Evolutionary conservation across 1,284 basidiomycete species (phyloP), one percentile per base, ranked within the genome.

Genomic region (Albatrellus sp.): DNA sequence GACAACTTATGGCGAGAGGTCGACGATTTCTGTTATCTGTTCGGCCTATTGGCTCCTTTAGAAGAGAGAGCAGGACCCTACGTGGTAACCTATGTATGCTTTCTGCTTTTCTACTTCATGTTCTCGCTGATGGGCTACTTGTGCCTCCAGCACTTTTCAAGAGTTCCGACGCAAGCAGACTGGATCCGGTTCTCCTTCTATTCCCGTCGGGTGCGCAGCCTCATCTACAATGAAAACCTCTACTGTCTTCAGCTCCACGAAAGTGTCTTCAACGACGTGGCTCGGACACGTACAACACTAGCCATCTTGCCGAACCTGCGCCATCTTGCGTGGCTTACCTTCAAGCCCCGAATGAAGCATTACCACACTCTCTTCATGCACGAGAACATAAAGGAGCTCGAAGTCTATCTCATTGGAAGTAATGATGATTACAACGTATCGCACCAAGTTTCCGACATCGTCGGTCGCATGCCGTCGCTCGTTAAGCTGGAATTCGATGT

Each of bases 131-230:
- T 39, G 19, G 4, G 24, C 24, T 3, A 35, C 36, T 20, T 28
- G 11, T 28, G 35, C 7, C 40, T 29, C 13, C 46, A 72, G 66
- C 40, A 46, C 16, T 80, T 80, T 49, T 51, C 53, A 7, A 57
- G 65, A 3, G 56, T 61, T 0, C 67, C 74, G 20, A 66, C 71
- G 29, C 63, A 72, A 2, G 61, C 55, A 17, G 72, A 78, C 56
- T 82, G 79, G 80, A 57, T 58, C 16, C 63, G 68, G 12, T 78
- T 81, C 54, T 61, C 67, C 44, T 64, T 61, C 30, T 81, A 80
- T 50, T 68, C 68, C 16, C 57, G 62, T 19, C 73, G 77, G 20
- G 71, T 82, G 13, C 69, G 78, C 16, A 47, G 49, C 16, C 52
- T 64, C 24, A 45, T 44, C 3, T 53, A 57, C 46, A 34, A 13